Conservation (phyloP, 1,284 basidiomycete species). For the Cryptococcus amylolentus region DNA sequence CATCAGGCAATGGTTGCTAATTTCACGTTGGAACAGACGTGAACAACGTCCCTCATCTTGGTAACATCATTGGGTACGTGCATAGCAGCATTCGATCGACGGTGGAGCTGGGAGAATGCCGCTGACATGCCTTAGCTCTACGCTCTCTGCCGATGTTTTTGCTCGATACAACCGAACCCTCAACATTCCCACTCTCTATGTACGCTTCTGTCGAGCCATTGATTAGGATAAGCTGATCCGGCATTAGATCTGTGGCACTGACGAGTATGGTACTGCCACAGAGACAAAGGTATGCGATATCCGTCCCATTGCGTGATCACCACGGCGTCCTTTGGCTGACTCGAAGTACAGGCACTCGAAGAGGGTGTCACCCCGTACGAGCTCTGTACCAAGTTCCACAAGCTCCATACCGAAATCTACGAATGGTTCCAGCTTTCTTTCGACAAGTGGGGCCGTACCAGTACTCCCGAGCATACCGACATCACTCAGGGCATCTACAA, state of each 20-base stretch:
- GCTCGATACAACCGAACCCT: constrained; percentile 67
- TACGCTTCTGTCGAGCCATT: constrained; percentile 8
- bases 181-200: constrained; percentile 53
- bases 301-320: not conserved
- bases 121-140: constrained; percentile 26
- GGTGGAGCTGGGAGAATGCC: not conserved
- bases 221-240: constrained; percentile 55
- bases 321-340: not conserved
- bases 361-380: constrained; percentile 82
- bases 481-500: constrained; percentile 84
- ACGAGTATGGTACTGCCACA: constrained; percentile 98
- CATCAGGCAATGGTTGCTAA: not conserved
- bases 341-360: constrained; percentile 69
- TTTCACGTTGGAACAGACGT: constrained; percentile 57
- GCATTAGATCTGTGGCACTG: constrained; percentile 87
- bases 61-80: constrained; percentile 88
- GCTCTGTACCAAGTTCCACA: constrained; percentile 91
- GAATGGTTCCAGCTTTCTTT: constrained; percentile 68
- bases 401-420: constrained; percentile 87
- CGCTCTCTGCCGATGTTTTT: constrained; percentile 91
- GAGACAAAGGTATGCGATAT: constrained; percentile 62
- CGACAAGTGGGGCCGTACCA: constrained; percentile 95
- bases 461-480: constrained; percentile 82
- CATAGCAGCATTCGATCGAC: not conserved
- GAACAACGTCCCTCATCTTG: constrained; percentile 99